Evolutionary conservation across 306 rosid genomes (phyloP), one percentile per base, ranked within the genome.

Genomic region (Cucumis cinereus): DNA sequence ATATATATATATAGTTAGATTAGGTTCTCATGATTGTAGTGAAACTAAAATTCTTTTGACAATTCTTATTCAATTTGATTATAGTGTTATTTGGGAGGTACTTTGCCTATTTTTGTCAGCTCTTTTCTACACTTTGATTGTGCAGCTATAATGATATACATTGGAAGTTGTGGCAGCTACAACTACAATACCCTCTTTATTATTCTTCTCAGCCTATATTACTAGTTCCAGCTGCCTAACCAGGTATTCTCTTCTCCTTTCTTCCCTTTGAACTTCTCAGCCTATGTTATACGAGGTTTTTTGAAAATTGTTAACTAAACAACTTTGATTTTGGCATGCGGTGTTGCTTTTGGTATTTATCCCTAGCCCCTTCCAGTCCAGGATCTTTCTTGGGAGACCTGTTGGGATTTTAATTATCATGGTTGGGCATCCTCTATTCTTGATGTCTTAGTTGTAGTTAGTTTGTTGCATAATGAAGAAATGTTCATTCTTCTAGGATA

Each of bases 11-110:
- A 43, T 45, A 69, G 56, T 49, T 71, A 71, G 59, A 49, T 24
- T 49, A 47, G 76, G 43, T 71, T 26, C 13, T 71, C 40, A 71
- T 6, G 59, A 49, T 71, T 49, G 36, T 71, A 49, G 45, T 71
- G 59, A 17, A 49, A 49, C 76, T 16, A 71, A 71, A 7, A 71
- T 13, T 69, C 53, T 71, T 71, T 71, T 71, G 24, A 71, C 76
- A 26, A 49, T 49, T 47, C 76, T 14, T 49, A 49, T 67, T 49
- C 60, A 26, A 71, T 71, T 71, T 71, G 20, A 71, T 71, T 49
- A 47, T 71, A 49, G 59, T 16, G 76, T 28, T 49, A 15, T 24
- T 28, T 71, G 41, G 41, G 15, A 24, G 59, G 43, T 36, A 71
- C 26, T 7, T 49, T 15, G 22, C 55, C 55, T 49, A 30, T 23